These are phyloP conservation scores for Amanita fuliginea DNA, from an alignment of 768 basidiomycete species.

Conservation along the genomic window DNA sequence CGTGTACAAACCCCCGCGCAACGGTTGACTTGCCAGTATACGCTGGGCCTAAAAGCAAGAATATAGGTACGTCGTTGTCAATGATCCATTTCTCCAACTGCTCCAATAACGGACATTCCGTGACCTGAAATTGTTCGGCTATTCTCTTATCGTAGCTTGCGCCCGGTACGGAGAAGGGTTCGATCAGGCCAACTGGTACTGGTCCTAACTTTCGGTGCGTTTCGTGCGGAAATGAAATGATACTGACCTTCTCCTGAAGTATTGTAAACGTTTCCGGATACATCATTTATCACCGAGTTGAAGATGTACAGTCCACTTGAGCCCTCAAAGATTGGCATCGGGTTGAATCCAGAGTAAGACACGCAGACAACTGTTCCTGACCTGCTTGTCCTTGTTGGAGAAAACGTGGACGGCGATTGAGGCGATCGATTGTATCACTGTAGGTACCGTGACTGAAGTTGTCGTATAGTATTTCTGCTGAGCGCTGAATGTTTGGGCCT, in stretches of 20 bases:
- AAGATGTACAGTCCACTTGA: background rate
- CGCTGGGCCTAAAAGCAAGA: background rate
- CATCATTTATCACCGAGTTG: background rate
- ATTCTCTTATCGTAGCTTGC: background rate
- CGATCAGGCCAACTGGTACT: background rate
- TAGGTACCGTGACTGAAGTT: too few species aligned
- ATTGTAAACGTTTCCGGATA: background rate
- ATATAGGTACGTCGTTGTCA: background rate
- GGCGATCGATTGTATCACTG: too few species aligned
- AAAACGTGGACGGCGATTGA: too few species aligned
- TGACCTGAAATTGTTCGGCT: background rate
- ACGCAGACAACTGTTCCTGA: too few species aligned
- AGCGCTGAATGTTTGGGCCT: too few species aligned
- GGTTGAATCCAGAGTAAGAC: background rate
- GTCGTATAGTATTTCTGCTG: too few species aligned
- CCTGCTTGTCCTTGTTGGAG: too few species aligned
- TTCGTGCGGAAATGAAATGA: background rate
- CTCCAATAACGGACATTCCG: background rate
- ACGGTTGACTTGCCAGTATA: background rate
- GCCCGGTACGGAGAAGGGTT: background rate
- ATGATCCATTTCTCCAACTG: background rate
- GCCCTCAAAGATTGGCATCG: background rate
- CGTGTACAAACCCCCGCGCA: background rate
- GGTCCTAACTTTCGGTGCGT: background rate
- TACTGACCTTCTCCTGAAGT: background rate